Conservation (phyloP, 2,329 filamentous ascomycete genomes). For the Phoma sp. region DNA sequence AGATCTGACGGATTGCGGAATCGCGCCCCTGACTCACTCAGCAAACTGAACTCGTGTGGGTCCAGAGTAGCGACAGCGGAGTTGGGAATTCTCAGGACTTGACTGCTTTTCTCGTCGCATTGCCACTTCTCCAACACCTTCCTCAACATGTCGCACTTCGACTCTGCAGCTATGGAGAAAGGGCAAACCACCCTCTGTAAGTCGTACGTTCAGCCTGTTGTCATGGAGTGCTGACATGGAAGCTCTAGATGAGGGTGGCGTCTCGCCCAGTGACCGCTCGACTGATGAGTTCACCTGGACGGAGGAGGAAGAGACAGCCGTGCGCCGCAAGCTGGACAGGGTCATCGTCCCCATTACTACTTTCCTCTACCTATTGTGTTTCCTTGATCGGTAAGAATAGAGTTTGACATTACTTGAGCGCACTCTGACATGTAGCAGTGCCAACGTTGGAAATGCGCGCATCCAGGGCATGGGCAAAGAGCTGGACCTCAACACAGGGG, state of each 20-base stretch:
- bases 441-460: slow-evolving; percentile 61
- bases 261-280: slow-evolving; percentile 34
- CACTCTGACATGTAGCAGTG: slow-evolving; percentile 26
- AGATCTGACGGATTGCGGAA: slow-evolving; percentile 18
- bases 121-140: not conserved
- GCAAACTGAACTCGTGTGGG: slow-evolving; percentile 22
- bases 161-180: slow-evolving; percentile 3
- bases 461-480: slow-evolving; percentile 61
- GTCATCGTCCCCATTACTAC: slow-evolving; percentile 61
- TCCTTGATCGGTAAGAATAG: slow-evolving; percentile 49
- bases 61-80: slow-evolving; percentile 14
- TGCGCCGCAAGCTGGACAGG: slow-evolving; percentile 61
- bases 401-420: not conserved
- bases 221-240: not conserved
- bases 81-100: slow-evolving; percentile 2
- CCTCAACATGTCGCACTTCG: slow-evolving; percentile 1
- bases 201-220: not conserved
- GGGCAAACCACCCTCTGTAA: slow-evolving; percentile 10
- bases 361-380: slow-evolving; percentile 60
- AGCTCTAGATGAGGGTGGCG: slow-evolving; percentile 10
- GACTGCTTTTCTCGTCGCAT: not conserved
- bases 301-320: slow-evolving; percentile 55
- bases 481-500: slow-evolving; percentile 53
- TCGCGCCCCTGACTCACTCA: slow-evolving; percentile 4
- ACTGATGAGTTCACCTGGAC: slow-evolving; percentile 55